Conservation (phyloP, 2,329 filamentous ascomycete species). For the Aureobasidium sp. region DNA sequence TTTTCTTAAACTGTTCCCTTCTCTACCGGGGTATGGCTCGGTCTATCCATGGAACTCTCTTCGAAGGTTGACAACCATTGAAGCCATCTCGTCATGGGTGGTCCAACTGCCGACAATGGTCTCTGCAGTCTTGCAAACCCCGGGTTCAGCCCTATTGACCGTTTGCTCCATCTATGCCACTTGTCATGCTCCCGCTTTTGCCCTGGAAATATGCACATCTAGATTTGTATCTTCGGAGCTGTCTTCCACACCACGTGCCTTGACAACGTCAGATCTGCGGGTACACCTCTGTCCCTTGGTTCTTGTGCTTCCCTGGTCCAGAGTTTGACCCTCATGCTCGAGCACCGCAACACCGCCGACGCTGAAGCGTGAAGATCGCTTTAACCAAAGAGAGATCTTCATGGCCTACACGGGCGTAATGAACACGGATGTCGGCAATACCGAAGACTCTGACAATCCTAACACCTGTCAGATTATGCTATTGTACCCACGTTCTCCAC, state of each 20-base stretch:
- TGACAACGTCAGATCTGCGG: not conserved
- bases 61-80: not conserved
- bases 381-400: not conserved
- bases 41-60: not conserved
- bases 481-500: not conserved
- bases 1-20: not conserved
- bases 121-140: not conserved
- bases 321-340: not conserved
- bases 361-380: not conserved
- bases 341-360: not conserved
- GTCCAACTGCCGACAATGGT: not conserved
- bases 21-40: not conserved
- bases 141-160: not conserved
- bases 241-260: not conserved
- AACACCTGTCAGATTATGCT: not conserved
- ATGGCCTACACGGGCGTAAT: not conserved
- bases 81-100: not conserved
- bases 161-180: not conserved
- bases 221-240: not conserved
- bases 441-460: not conserved
- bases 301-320: not conserved
- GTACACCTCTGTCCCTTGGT: not conserved
- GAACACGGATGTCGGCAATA: not conserved
- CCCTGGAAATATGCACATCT: not conserved
- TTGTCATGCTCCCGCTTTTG: constrained; percentile 1